phyloP scores from a whole-genome alignment of 495 filamentous ascomycete genomes.

The Hyaloscypha variabilis region DNA sequence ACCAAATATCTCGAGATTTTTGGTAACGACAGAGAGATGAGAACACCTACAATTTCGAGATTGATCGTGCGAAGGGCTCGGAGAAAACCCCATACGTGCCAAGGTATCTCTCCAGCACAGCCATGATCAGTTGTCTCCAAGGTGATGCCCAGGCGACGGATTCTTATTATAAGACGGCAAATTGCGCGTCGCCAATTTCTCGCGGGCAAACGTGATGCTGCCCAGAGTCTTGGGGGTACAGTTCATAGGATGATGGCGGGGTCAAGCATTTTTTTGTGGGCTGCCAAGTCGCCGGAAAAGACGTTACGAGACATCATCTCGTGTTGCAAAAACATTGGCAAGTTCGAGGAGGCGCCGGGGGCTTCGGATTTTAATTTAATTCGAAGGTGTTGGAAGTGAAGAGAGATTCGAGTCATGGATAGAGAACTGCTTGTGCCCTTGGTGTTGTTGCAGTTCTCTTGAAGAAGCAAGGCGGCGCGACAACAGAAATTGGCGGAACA shows the following conservation, averaged over 20 bases:
- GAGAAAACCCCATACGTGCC: conserved; percentile 3
- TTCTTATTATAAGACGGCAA: conserved; percentile 8
- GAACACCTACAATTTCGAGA: conserved; percentile 9
- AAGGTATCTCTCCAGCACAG: conserved; percentile 19
- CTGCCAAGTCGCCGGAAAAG: conserved; percentile 14
- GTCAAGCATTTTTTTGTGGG: conserved; percentile 10
- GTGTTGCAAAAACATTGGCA: conserved; percentile 19
- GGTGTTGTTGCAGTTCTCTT: too few species aligned
- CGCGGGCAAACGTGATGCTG: conserved; percentile 9
- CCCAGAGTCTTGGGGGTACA: conserved; percentile 14
- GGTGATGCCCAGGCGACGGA: conserved; percentile 6
- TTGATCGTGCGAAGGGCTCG: conserved; percentile 2
- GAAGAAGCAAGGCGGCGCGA: too few species aligned
- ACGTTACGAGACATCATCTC: conserved; percentile 9
- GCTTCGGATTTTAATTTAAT: too few species aligned
- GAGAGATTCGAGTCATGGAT: too few species aligned
- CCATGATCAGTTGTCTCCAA: conserved; percentile 15
- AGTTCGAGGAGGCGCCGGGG: not conserved
- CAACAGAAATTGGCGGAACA: too few species aligned
- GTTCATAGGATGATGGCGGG: conserved; percentile 10
- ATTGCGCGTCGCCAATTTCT: conserved; percentile 17
- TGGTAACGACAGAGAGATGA: not conserved
- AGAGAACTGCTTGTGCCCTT: too few species aligned
- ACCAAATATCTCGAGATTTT: not conserved
- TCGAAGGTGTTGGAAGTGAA: too few species aligned